Conservation (phyloP, 2,329 filamentous ascomycete genomes). For the Lecanicillium sp. region DNA sequence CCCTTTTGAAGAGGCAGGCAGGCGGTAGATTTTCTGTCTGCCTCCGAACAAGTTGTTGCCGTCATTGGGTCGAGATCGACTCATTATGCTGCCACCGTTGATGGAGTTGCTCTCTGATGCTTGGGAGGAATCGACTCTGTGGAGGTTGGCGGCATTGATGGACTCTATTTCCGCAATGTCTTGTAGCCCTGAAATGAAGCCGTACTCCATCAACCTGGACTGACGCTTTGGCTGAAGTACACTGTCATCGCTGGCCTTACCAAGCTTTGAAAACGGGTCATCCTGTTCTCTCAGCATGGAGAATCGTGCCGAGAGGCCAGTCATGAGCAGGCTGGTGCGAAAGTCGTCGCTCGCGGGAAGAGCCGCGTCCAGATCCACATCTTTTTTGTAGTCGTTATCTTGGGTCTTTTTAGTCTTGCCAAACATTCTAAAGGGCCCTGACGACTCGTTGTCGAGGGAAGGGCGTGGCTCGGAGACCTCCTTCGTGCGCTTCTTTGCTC, state of each 20-base stretch:
- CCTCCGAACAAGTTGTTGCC: slow-evolving; percentile 93
- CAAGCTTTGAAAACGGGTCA: slow-evolving; percentile 79
- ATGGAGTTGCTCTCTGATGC: slow-evolving; percentile 58
- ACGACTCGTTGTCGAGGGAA: slow-evolving; percentile 48
- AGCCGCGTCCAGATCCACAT: slow-evolving; percentile 65
- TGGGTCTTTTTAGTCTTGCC: slow-evolving; percentile 48
- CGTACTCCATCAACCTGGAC: slow-evolving; percentile 69
- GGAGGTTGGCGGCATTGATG: slow-evolving; percentile 53
- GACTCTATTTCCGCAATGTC: slow-evolving; percentile 93
- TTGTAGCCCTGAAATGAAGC: slow-evolving; percentile 49
- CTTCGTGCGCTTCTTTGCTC: slow-evolving; percentile 63
- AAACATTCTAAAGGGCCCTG: slow-evolving; percentile 46
- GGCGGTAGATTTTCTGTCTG: slow-evolving; percentile 90
- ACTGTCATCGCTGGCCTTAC: slow-evolving; percentile 92
- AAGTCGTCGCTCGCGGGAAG: slow-evolving; percentile 85
- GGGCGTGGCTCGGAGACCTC: slow-evolving; percentile 42
- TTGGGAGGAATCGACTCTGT: slow-evolving; percentile 57
- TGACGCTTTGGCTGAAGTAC: slow-evolving; percentile 77
- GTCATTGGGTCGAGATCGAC: slow-evolving; percentile 70
- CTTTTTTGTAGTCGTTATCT: slow-evolving; percentile 51
- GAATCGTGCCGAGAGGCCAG: slow-evolving; percentile 86
- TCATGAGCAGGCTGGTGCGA: slow-evolving; percentile 92
- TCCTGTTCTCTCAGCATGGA: slow-evolving; percentile 96
- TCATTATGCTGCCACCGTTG: slow-evolving; percentile 67
- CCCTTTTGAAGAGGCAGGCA: slow-evolving; percentile 46